Percentiles rank a stretch among this genome's conserved stretches.
phyloP scores from a whole-genome alignment of 306 rosid genomes.

The Erythrophleum fordii region DNA sequence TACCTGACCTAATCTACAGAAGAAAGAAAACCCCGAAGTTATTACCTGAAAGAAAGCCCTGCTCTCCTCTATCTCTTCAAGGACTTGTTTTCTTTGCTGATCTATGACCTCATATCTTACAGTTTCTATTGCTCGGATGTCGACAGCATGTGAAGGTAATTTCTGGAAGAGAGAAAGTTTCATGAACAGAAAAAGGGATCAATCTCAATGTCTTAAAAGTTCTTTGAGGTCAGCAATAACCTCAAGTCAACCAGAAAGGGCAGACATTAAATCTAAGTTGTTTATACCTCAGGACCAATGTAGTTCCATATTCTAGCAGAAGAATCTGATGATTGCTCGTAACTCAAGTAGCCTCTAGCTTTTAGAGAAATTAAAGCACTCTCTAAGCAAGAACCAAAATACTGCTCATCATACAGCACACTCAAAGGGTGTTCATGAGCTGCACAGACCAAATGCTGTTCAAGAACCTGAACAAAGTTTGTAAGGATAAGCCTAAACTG shows the following conservation, averaged over 20 bases:
- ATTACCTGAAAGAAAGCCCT: conserved; percentile 91
- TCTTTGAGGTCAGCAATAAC: conserved; percentile 29
- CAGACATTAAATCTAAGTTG: conserved; percentile 31
- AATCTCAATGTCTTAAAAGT: conserved; percentile 11
- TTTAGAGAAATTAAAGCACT: conserved; percentile 59
- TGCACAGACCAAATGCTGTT: conserved; percentile 88
- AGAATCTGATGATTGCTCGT: conserved; percentile 55
- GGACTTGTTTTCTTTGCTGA: conserved; percentile 57
- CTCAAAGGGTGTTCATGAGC: conserved; percentile 77
- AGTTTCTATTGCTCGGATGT: conserved; percentile 83
- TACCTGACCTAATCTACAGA: conserved; percentile 9
- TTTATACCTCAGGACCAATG: conserved; percentile 75
- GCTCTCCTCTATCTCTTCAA: conserved; percentile 99
- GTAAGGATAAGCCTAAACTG: conserved; percentile 34
- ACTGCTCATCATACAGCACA: conserved; percentile 70
- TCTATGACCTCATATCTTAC: conserved; percentile 73
- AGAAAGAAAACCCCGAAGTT: conserved; percentile 12
- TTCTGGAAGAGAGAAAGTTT: conserved; percentile 52
- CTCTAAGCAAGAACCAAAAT: conserved; percentile 73
- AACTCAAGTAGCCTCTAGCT: conserved; percentile 63
- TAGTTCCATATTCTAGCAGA: conserved; percentile 72
- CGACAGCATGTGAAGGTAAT: conserved; percentile 73
- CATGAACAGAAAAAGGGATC: conserved; percentile 23
- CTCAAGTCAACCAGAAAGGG: conserved; percentile 37
- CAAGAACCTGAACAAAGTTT: conserved; percentile 69